Conservation (phyloP, 805 yeast genomes). For the Martiniozyma abietophila region DNA sequence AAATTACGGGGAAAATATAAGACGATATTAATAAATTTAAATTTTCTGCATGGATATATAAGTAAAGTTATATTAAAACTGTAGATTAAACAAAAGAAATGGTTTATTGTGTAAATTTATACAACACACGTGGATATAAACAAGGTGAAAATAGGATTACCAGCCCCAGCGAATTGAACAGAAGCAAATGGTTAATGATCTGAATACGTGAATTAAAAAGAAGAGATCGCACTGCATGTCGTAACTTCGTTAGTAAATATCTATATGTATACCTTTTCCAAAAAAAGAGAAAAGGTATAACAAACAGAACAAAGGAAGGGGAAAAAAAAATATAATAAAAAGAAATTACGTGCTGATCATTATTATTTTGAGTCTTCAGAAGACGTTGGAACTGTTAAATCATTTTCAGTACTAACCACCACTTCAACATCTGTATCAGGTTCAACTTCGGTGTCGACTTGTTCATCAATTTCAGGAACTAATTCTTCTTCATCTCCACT, state of each 20-base stretch:
- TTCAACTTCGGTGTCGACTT: constrained; percentile 4
- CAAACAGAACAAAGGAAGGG: too few relatives aligned
- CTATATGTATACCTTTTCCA: neutral
- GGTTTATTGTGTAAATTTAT: too few relatives aligned
- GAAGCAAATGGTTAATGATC: neutral
- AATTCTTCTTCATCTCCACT: neutral
- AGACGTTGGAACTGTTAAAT: neutral
- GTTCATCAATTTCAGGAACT: constrained; percentile 1
- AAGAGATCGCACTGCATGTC: neutral
- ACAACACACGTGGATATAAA: too few relatives aligned
- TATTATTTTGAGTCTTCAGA: neutral
- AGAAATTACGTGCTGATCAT: neutral
- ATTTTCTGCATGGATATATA: too few relatives aligned
- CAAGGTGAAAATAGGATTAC: too few relatives aligned
- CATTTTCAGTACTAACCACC: constrained; percentile 3
- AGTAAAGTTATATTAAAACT: too few relatives aligned
- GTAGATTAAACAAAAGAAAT: too few relatives aligned
- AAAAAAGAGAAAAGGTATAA: neutral
- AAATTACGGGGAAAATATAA: too few relatives aligned
- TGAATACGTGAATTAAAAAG: neutral
- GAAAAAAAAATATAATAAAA: too few relatives aligned
- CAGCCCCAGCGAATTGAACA: too few relatives aligned
- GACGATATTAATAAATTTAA: too few relatives aligned
- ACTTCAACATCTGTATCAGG: constrained; percentile 11
- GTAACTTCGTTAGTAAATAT: neutral